A percentile compares a stretch with the other conserved stretches of the same genome.
phyloP scores from a whole-genome alignment of 805 yeast genomes.

The Suhomyces sp. region DNA sequence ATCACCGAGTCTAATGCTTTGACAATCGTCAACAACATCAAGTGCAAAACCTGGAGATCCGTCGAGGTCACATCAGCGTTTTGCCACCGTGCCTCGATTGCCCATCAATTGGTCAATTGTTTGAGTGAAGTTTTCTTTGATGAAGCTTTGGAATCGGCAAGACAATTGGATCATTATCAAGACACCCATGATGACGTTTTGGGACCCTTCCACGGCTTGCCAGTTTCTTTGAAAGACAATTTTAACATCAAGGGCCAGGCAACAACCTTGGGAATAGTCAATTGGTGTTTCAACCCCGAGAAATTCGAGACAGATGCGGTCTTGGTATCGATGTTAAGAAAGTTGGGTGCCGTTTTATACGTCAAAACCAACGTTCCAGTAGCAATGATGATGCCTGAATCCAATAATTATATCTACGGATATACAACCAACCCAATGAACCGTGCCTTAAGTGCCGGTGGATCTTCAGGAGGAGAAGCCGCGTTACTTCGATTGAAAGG shows the following conservation, averaged over 20 bases:
- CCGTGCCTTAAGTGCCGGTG: slow-evolving; percentile 46
- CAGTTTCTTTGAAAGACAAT: slow-evolving; percentile 42
- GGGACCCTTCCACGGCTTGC: slow-evolving; percentile 34
- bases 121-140: slow-evolving; percentile 37
- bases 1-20: slow-evolving; percentile 37
- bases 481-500: slow-evolving; percentile 46
- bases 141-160: slow-evolving; percentile 24
- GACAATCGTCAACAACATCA: slow-evolving; percentile 28
- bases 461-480: slow-evolving; percentile 57
- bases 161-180: slow-evolving; percentile 23
- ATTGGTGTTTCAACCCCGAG: slow-evolving; percentile 39
- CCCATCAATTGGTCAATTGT: slow-evolving; percentile 52
- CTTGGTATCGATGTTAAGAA: slow-evolving; percentile 40
- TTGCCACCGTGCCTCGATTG: slow-evolving; percentile 57
- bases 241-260: slow-evolving; percentile 48
- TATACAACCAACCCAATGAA: slow-evolving; percentile 47
- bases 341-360: slow-evolving; percentile 53
- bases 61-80: slow-evolving; percentile 52
- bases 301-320: slow-evolving; percentile 34
- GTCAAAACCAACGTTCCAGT: slow-evolving; percentile 56
- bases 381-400: slow-evolving; percentile 51
- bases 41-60: slow-evolving; percentile 32
- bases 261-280: slow-evolving; percentile 50
- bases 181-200: slow-evolving; percentile 13
- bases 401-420: slow-evolving; percentile 46